A percentile compares a stretch with the other conserved stretches of the same genome.
phyloP scores from a whole-genome alignment of 2,329 filamentous ascomycete species.

The Drechslerella dactyloides region DNA sequence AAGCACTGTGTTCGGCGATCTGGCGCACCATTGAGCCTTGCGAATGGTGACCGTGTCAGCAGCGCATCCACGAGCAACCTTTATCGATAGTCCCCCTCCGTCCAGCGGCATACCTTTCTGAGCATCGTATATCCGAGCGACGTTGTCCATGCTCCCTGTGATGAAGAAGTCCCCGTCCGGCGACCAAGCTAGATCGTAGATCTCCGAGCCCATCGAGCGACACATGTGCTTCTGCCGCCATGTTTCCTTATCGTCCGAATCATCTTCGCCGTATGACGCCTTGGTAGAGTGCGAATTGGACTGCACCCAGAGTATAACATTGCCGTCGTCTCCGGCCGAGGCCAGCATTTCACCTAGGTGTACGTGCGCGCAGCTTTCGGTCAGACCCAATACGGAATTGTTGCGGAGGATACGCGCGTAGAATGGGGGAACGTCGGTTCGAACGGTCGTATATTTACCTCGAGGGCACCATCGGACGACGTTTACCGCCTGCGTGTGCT shows the following conservation, averaged over 20 bases:
- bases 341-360: constrained; percentile 82
- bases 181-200: constrained; percentile 98
- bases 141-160: constrained; percentile 98
- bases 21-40: constrained; percentile 76
- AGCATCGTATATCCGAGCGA: constrained; percentile 94
- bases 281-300: constrained; percentile 71
- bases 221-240: constrained; percentile 99
- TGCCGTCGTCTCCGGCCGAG: constrained; percentile 95
- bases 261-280: constrained; percentile 77
- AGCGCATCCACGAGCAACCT: constrained; percentile 12
- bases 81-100: constrained; percentile 4
- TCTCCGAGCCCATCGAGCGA: constrained; percentile 89
- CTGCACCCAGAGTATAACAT: constrained; percentile 94
- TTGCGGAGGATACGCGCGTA: constrained; percentile 6
- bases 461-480: constrained; percentile 95
- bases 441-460: too few species aligned
- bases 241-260: constrained; percentile 89
- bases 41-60: constrained; percentile 18
- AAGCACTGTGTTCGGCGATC: constrained; percentile 96
- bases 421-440: neutral
- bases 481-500: constrained; percentile 97
- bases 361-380: neutral
- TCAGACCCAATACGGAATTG: neutral
- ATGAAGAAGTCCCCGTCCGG: constrained; percentile 97
- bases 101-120: constrained; percentile 72